These are phyloP conservation scores for Gracilariopsis chorda DNA, from an alignment of 23 red algal genomes.

Conservation along the genomic window DNA sequence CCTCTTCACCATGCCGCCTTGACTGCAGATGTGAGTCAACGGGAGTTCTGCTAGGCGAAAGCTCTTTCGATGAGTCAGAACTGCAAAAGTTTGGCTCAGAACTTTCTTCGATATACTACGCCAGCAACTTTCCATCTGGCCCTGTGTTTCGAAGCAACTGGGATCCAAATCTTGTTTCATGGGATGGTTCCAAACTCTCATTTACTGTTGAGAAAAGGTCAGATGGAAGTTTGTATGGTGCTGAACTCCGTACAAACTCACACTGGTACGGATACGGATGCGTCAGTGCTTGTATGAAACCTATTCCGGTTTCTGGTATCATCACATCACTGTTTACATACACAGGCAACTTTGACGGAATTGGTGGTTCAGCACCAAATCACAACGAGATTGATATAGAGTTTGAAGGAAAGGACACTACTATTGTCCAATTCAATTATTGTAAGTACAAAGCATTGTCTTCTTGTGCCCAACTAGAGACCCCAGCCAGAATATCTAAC, in stretches of 20 bases:
- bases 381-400: conserved; percentile 54
- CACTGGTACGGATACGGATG: conserved; percentile 37
- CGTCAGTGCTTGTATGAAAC: conserved; percentile 36
- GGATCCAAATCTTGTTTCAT: not conserved
- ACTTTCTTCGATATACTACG: not conserved
- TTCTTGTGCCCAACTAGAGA: no score
- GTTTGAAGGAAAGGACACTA: conserved; percentile 28
- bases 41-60: conserved; percentile 1
- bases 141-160: conserved; percentile 22
- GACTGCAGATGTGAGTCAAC: no score
- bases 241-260: not conserved
- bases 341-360: not conserved
- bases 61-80: not conserved
- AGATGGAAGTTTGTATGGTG: conserved; percentile 19
- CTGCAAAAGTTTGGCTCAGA: not conserved
- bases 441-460: not conserved
- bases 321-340: conserved; percentile 12
- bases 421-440: conserved; percentile 15
- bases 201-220: not conserved
- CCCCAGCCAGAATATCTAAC: no score
- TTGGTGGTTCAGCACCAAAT: not conserved
- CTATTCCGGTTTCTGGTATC: conserved; percentile 7
- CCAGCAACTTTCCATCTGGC: not conserved
- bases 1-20: no score
- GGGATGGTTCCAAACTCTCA: not conserved